A percentile compares a stretch with the other conserved stretches of the same genome.
Evolutionary conservation across 75 land plant genomes (phyloP).

Genomic region (Cryptomeria japonica): DNA sequence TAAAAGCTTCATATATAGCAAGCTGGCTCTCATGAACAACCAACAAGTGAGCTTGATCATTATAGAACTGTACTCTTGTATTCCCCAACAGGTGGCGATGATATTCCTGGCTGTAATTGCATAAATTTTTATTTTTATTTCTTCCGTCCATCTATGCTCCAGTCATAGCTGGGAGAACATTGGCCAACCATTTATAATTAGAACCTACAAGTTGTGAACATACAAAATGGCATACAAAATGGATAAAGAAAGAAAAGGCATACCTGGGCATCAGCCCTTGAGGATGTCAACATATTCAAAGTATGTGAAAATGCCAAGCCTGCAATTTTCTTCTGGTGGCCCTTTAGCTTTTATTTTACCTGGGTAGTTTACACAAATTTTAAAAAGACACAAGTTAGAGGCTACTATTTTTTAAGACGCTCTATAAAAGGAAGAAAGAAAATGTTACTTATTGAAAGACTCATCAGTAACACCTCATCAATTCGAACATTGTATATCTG

Average conservation of each 20-base stretch:
- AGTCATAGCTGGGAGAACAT: conserved; percentile 42
- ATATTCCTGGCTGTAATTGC: conserved; percentile 30
- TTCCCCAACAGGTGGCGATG: conserved; percentile 31
- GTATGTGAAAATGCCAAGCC: no score
- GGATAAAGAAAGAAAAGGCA: not conserved
- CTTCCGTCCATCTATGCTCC: conserved; percentile 76
- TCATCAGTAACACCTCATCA: conserved; percentile 28
- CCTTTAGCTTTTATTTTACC: conserved; percentile 51
- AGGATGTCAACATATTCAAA: conserved; percentile 25
- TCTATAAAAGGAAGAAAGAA: not conserved
- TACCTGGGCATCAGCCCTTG: conserved; percentile 72
- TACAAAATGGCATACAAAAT: not conserved
- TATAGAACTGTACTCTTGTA: conserved; percentile 53
- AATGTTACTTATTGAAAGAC: not conserved
- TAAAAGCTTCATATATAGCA: conserved; percentile 53
- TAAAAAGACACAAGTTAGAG: not conserved
- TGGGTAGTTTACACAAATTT: conserved; percentile 13
- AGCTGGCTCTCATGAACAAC: conserved; percentile 23
- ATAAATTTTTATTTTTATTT: conserved; percentile 55
- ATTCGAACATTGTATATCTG: conserved; percentile 48
- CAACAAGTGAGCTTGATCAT: conserved; percentile 54
- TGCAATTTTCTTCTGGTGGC: conserved; percentile 22
- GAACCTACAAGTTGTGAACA: not conserved
- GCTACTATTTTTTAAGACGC: not conserved
- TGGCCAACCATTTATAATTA: not conserved